These are phyloP conservation scores for Aspergillus novoparasiticus DNA, from an alignment of 2,329 filamentous ascomycete genomes.

Conservation along the genomic window DNA sequence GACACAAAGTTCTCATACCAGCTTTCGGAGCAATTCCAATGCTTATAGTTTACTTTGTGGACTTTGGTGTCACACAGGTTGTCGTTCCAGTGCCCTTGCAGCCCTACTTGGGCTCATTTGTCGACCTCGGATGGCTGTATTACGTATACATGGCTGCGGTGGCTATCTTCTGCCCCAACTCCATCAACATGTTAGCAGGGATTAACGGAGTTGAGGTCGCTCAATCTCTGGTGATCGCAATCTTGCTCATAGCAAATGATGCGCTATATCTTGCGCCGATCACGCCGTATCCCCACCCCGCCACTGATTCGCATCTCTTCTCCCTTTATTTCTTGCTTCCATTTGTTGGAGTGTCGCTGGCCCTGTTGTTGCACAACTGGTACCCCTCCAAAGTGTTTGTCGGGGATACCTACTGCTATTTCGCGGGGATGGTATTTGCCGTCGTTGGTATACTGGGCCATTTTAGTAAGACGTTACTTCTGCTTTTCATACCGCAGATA, in stretches of 20 bases:
- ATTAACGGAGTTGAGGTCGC: slow-evolving; percentile 97
- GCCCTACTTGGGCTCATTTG: slow-evolving; percentile 78
- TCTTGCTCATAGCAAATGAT: slow-evolving; percentile 84
- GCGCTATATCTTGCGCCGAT: slow-evolving; percentile 75
- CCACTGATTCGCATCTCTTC: slow-evolving; percentile 93
- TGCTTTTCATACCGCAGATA: slow-evolving; percentile 89
- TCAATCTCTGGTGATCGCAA: slow-evolving; percentile 87
- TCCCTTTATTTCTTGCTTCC: slow-evolving; percentile 92
- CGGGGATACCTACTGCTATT: slow-evolving; percentile 99
- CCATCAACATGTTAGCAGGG: slow-evolving; percentile 99
- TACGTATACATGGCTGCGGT: slow-evolving; percentile 96
- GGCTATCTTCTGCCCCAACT: slow-evolving; percentile 97
- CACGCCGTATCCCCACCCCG: slow-evolving; percentile 83
- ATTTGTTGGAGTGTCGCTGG: slow-evolving; percentile 88
- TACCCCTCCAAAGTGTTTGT: slow-evolving; percentile 95
- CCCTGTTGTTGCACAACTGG: slow-evolving; percentile 90
- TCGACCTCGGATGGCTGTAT: slow-evolving; percentile 82
- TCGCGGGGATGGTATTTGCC: slow-evolving; percentile 98
- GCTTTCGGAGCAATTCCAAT: slow-evolving; percentile 91
- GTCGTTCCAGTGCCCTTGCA: slow-evolving; percentile 86
- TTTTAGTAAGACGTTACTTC: slow-evolving; percentile 93
- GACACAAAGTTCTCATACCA: slow-evolving; percentile 97
- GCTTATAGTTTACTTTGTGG: slow-evolving; percentile 95
- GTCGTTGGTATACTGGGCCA: slow-evolving; percentile 96
- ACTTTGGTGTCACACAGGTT: slow-evolving; percentile 95